Evolutionary conservation across 345 rosid species (phyloP).

Genomic region (Bruguiera parviflora): DNA sequence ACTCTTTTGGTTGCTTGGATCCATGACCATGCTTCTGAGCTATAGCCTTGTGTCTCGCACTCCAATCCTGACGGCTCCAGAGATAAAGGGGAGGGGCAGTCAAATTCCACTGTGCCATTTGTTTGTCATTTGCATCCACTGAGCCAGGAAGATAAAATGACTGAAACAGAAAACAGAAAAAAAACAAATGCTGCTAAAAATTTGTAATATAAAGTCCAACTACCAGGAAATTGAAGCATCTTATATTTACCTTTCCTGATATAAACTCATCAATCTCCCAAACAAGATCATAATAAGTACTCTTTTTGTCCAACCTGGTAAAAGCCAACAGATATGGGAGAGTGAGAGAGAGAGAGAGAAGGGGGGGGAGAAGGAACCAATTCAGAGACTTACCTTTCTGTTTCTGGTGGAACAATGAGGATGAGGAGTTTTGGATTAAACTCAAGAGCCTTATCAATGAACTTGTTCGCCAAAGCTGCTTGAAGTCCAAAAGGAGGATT

Average conservation of each 20-base stretch:
- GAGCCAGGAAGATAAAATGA: constrained; percentile 95
- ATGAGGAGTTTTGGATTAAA: constrained; percentile 86
- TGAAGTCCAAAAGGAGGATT: constrained; percentile 95
- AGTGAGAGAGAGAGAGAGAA: constrained; percentile 3
- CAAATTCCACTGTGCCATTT: constrained; percentile 71
- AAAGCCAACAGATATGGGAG: constrained; percentile 6
- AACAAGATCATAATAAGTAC: constrained; percentile 55
- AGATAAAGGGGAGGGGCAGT: constrained; percentile 72
- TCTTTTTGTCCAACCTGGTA: constrained; percentile 72
- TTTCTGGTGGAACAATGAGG: constrained; percentile 84
- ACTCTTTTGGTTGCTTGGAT: constrained; percentile 20
- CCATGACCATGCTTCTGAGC: constrained; percentile 60
- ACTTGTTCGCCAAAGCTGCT: constrained; percentile 70
- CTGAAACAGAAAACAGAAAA: constrained; percentile 35
- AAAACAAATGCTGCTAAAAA: neutral
- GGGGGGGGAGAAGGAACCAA: constrained; percentile 6
- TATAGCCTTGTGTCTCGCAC: constrained; percentile 47
- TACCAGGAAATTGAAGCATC: neutral
- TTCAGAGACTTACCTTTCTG: constrained; percentile 55
- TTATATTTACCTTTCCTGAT: constrained; percentile 68
- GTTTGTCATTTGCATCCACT: constrained; percentile 58
- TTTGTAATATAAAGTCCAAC: neutral
- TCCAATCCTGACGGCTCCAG: constrained; percentile 80
- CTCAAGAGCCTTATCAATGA: constrained; percentile 74
- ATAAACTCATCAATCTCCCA: constrained; percentile 66